A percentile compares a stretch with the other conserved stretches of the same genome.
Evolutionary conservation across 2,329 filamentous ascomycete genomes (phyloP).

Genomic region (Neoarthrinium moseri): DNA sequence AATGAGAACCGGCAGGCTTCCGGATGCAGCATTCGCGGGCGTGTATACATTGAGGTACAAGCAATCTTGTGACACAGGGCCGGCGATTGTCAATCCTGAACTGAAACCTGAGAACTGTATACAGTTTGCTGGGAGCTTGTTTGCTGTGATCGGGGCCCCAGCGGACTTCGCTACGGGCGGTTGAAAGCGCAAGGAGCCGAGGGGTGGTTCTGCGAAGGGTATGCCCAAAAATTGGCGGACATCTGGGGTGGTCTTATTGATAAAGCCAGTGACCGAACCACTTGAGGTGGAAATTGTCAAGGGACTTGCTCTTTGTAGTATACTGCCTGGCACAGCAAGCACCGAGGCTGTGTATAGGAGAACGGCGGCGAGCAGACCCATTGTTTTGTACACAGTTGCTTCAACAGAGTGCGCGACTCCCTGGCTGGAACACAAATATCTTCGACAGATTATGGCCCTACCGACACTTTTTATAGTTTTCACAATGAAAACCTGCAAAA

Average conservation of each 20-base stretch:
- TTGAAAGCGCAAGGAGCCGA: not conserved
- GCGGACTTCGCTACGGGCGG: not conserved
- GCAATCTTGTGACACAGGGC: conserved; percentile 14
- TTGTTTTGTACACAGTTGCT: no score
- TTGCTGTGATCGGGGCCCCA: not conserved
- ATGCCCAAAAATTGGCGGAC: not conserved
- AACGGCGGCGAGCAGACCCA: no score
- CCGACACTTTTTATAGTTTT: no score
- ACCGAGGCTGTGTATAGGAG: no score
- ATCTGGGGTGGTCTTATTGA: not conserved
- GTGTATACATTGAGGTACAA: conserved; percentile 13
- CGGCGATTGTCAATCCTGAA: conserved; percentile 1
- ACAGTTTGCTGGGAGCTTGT: not conserved
- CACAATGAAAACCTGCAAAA: no score
- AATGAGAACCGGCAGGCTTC: conserved; percentile 14
- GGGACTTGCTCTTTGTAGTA: no score
- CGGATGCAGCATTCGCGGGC: not conserved
- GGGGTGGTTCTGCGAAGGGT: not conserved
- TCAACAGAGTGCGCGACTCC: no score
- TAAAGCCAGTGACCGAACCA: not conserved
- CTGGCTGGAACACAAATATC: no score
- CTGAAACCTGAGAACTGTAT: not conserved
- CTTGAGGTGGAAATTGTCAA: no score
- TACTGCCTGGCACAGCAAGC: no score
- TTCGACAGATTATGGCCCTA: no score